Evolutionary conservation across 1,139 yeast species (phyloP), one percentile per base, ranked within the genome.

Genomic region (Geotrichum macrosporum): DNA sequence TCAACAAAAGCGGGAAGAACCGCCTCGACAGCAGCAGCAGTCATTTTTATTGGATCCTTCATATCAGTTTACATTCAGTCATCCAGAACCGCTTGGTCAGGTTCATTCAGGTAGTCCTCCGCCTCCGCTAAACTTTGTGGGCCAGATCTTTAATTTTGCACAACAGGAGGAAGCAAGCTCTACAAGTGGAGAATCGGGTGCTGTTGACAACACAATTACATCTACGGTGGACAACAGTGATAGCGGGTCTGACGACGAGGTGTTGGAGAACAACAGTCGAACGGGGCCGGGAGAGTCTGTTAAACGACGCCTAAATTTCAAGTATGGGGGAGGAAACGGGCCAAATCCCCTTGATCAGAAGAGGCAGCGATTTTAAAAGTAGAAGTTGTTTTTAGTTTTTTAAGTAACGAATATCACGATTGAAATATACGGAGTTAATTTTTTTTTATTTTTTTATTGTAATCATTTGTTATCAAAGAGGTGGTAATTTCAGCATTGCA

Each of bases 221-320:
- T 8, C 27, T 8, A 6, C 27, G 6, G 35, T 20, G 4, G 21
- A 33, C 16, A 20, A 33, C 19, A 33, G 35, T 15, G 35, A 33
- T 16, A 33, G 35, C 19, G 35, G 35, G 10, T 33, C 35, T 5
- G 35, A 33, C 35, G 35, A 33, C 10, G 35, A 33, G 8, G 35
- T 33, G 35, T 20, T 33, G 5, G 8, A 16, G 4, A 33, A 24
- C 9, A 24, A 24, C 27, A 24, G 10, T 24, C 27, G 27, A 24
- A 8, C 10, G 27, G 27, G n/a, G n/a, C n/a, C 27, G 10, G 27
- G 35, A 5, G 35, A 33, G 20, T 33, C 35, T 10, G 19, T 33
- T 4, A 33, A 33, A 20, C 35, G 35, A 33, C 4, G 20, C 5
- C 13, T 15, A 20, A 33, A 15, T 20, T 10, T 15, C 5, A 33